Evolutionary conservation across 2,329 filamentous ascomycete species (phyloP), one percentile per base, ranked within the genome.

Genomic region (Aschersonia sp.): DNA sequence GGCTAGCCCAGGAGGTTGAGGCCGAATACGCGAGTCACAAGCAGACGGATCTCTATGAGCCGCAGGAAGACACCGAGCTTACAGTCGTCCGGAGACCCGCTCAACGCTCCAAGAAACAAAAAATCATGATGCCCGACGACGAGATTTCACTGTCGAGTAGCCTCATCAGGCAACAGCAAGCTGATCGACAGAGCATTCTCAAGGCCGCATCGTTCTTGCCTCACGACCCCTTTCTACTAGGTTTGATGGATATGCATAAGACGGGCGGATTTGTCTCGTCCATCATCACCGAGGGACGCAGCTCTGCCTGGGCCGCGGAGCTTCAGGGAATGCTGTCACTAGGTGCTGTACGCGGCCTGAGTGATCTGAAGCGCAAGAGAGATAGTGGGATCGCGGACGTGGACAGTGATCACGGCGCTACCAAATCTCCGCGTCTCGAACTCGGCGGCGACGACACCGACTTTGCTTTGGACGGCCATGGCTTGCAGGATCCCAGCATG

Each of bases 321-420:
- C 75, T 98, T 22, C 83, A 87, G 51, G 87, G 85, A n/a, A 79
- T 98, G 57, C 71, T 97, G n/a, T 94, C 88, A 1, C 71, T 96
- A 42, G 87, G 94, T 54, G 76, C 86, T 11, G 76, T 94, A 12
- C 81, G 82, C 51, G 80, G 80, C 49, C 76, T 82, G 42, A 83
- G 81, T 49, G 87, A 94, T 51, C 75, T 90, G 48, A 98, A 97
- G 76, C 79, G 92, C 50, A 98, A 98, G 74, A 82, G 92, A 31
- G 88, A 95, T 58, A 88, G 83, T 57, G 88, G 85, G 30, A 79
- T 92, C 53, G 85, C 84, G 43, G 87, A 90, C 58, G 75, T 92
- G 53, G 85, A 83, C 29, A 78, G 73, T 52, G 80, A 84, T 43
- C 74, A 78, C 47, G 72, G 73, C 33, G 74, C 71, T 31, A 72